Percentiles rank a stretch among this genome's conserved stretches.
Conservation (phyloP, 2,329 filamentous ascomycete species). For the Arthrobotrys sphaeroides region DNA sequence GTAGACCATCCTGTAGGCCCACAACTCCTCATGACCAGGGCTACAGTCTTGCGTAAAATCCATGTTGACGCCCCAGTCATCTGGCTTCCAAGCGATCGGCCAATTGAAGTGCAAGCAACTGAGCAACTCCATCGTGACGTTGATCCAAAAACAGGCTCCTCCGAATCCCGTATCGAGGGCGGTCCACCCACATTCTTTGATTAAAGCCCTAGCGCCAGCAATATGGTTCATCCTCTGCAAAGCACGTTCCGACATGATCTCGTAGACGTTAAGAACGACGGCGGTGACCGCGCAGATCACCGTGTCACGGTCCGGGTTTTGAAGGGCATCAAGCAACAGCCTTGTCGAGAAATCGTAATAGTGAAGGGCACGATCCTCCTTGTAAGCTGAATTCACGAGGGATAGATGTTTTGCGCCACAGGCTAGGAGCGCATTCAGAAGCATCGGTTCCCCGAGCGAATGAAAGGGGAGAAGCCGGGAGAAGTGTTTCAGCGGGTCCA, state of each 20-base stretch:
- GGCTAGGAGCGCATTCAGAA: conserved; percentile 86
- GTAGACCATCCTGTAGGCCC: conserved; percentile 89
- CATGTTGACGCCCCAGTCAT: conserved; percentile 88
- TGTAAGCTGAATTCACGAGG: conserved; percentile 74
- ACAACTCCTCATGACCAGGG: conserved; percentile 74
- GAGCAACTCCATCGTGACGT: conserved; percentile 88
- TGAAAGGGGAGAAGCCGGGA: conserved; percentile 84
- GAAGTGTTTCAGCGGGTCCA: conserved; percentile 87
- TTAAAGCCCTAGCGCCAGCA: conserved; percentile 81
- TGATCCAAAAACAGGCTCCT: conserved; percentile 92
- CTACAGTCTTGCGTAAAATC: conserved; percentile 70
- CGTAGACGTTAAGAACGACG: conserved; percentile 88
- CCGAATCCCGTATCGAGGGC: conserved; percentile 80
- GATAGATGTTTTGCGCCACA: conserved; percentile 86
- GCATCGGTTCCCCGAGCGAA: conserved; percentile 82
- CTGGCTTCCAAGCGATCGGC: conserved; percentile 86
- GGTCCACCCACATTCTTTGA: conserved; percentile 90
- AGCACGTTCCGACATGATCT: conserved; percentile 85
- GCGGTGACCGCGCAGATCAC: conserved; percentile 86
- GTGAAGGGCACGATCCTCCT: conserved; percentile 78
- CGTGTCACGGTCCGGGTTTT: conserved; percentile 85
- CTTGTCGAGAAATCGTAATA: conserved; percentile 89
- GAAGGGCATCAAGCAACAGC: conserved; percentile 77
- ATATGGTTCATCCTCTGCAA: conserved; percentile 88
- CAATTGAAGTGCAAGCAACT: conserved; percentile 88